These are phyloP conservation scores for Ceratobasidium sp. DNA, from an alignment of 1,284 basidiomycete species.

Conservation along the genomic window DNA sequence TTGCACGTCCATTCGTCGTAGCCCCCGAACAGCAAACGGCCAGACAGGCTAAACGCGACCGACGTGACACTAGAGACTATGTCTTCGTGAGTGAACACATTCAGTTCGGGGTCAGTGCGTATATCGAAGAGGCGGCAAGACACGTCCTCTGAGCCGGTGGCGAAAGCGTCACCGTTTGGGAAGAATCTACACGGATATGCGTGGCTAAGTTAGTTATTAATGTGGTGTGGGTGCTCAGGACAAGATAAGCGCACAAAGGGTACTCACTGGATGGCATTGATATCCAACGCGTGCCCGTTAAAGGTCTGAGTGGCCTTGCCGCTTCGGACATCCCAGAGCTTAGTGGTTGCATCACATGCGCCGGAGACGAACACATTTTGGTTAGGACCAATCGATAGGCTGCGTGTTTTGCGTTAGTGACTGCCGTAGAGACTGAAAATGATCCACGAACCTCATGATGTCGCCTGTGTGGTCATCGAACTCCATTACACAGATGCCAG, in stretches of 20 bases:
- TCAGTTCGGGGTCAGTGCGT: slow-evolving; percentile 96
- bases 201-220: not conserved
- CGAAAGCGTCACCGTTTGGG: slow-evolving; percentile 99
- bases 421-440: not conserved
- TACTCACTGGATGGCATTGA: slow-evolving; percentile 97
- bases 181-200: slow-evolving; percentile 77
- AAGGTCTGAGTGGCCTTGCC: slow-evolving; percentile 98
- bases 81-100: slow-evolving; percentile 97
- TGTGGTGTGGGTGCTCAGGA: slow-evolving; percentile 25
- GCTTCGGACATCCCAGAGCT: slow-evolving; percentile 98
- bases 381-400: slow-evolving; percentile 93
- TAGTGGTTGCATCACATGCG: slow-evolving; percentile 97
- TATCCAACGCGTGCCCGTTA: slow-evolving; percentile 98
- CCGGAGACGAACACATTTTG: slow-evolving; percentile 98
- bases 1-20: slow-evolving; percentile 99
- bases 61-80: slow-evolving; percentile 99
- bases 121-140: slow-evolving; percentile 98
- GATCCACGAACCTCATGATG: slow-evolving; percentile 89
- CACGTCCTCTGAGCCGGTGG: slow-evolving; percentile 98
- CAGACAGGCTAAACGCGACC: slow-evolving; percentile 97
- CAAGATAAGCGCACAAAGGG: not conserved
- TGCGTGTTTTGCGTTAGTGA: slow-evolving; percentile 55
- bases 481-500: slow-evolving; percentile 93
- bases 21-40: slow-evolving; percentile 96
- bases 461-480: slow-evolving; percentile 99